phyloP scores from a whole-genome alignment of 1,139 yeast species.

The Yamadazyma diddensiae region DNA sequence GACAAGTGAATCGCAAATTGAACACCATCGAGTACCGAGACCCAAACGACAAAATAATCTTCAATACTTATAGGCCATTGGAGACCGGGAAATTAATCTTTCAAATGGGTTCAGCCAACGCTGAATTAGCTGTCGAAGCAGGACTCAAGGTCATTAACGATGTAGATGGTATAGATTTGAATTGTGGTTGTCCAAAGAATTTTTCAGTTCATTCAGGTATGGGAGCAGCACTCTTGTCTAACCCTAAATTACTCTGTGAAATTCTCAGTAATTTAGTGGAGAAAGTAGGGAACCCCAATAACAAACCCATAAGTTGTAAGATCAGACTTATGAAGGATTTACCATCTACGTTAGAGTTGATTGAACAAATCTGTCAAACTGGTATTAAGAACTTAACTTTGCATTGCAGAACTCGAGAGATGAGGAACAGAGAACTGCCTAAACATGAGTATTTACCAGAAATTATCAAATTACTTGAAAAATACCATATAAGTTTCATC shows the following conservation, averaged over 20 bases:
- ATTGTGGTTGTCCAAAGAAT: conserved; percentile 95
- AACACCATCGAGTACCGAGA: conserved; percentile 61
- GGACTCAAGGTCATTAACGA: conserved; percentile 77
- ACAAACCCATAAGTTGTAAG: conserved; percentile 85
- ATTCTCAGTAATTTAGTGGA: conserved; percentile 67
- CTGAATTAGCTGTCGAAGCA: conserved; percentile 84
- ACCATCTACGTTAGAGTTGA: conserved; percentile 59
- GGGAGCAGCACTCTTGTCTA: conserved; percentile 89
- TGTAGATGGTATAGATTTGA: conserved; percentile 89
- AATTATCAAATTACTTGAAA: conserved; percentile 60
- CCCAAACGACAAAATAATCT: conserved; percentile 43
- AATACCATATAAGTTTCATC: conserved; percentile 65
- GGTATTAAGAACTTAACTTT: conserved; percentile 84
- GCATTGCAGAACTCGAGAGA: conserved; percentile 84
- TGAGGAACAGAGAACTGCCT: conserved; percentile 87
- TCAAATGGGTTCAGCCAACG: conserved; percentile 85
- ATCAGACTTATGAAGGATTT: conserved; percentile 62
- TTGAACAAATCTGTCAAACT: conserved; percentile 64
- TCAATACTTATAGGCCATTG: conserved; percentile 63
- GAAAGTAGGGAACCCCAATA: conserved; percentile 73
- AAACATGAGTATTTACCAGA: conserved; percentile 62
- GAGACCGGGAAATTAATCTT: conserved; percentile 71
- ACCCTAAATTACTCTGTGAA: conserved; percentile 73
- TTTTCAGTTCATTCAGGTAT: conserved; percentile 88
- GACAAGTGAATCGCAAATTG: conserved; percentile 53